Conservation (phyloP, 257 asterid genomes). For the Fraxinus quadrangulata region DNA sequence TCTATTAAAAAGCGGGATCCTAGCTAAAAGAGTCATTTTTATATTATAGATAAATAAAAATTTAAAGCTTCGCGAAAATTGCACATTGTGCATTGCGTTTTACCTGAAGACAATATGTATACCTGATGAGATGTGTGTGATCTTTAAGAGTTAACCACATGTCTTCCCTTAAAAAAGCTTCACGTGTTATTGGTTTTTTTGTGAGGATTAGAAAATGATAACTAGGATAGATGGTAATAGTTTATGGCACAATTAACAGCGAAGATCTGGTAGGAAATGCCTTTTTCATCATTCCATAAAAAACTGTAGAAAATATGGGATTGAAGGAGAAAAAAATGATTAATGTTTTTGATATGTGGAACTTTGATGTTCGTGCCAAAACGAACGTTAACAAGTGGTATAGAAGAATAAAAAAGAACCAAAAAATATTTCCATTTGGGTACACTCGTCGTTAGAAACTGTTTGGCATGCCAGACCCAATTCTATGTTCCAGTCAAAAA, state of each 20-base stretch:
- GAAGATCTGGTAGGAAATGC: slow-evolving; percentile 3
- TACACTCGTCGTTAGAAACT: no score
- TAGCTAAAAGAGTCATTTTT: not conserved
- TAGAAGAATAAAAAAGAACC: not conserved
- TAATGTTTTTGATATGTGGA: not conserved
- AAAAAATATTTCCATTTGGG: not conserved
- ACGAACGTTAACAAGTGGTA: not conserved
- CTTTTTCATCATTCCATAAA: not conserved
- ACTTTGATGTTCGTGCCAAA: not conserved
- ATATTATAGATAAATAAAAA: no score
- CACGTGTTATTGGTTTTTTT: no score
- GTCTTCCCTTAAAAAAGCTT: no score
- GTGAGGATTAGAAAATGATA: no score
- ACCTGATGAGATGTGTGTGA: no score
- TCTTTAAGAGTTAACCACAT: no score
- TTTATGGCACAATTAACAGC: not conserved
- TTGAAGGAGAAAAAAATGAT: not conserved
- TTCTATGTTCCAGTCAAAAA: not conserved
- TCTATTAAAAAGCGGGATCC: not conserved
- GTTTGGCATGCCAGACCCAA: no score
- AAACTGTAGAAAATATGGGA: not conserved
- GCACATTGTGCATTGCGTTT: no score
- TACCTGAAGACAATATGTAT: no score
- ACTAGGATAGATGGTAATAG: not conserved
- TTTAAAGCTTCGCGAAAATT: no score